Base-by-base conservation (phyloP, 1,284 basidiomycete species). In the Prillingera fragicola region DNA sequence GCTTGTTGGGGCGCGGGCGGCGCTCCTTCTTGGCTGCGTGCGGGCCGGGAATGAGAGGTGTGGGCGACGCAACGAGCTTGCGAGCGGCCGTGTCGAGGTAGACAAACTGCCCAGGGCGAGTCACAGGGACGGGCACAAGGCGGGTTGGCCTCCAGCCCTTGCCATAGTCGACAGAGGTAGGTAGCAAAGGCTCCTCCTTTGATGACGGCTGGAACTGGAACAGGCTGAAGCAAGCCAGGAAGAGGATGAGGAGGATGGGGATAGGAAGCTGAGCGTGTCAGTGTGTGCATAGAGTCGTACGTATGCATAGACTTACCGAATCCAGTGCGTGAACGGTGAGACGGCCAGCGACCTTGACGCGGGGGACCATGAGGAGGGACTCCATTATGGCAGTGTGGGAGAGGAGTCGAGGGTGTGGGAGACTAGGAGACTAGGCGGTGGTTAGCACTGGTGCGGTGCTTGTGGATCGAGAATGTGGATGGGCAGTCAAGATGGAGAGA, bases 31-130 rank as follows among this genome's bases (percentile, higher is more conserved):
- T n/a, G n/a, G n/a, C n/a, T n/a, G n/a, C n/a, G n/a, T n/a, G n/a
- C n/a, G n/a, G n/a, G n/a, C n/a, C n/a, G 2, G 39, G 29, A 2
- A 27, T 39, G 8, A 50, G 40, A 18, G 48, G 48, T 17, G 41
- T 50, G 8, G 33, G 21, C 0, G 35, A 39, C 14, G 45, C 26
- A 13, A 50, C 36, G 23, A 50, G 43, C 19, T 39, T 39, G n/a
- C 48, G 43, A 18, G 17, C 33, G 14, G 22, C 7, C 3, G 29
- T 33, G 43, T 50, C 39, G 32, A 50, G 40, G 40, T 50, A 50
- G 27, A 41, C 44, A n/a, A 33, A 50, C 5, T 33, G 31, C 13
- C 47, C 42, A 2, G 33, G 33, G 5, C 34, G 29, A 6, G 33
- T 27, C 5, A 27, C 13, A 19, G 33, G 47, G 12, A 49, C 32